Conservation (phyloP, 306 rosid genomes). For the Cucumis melo region DNA sequence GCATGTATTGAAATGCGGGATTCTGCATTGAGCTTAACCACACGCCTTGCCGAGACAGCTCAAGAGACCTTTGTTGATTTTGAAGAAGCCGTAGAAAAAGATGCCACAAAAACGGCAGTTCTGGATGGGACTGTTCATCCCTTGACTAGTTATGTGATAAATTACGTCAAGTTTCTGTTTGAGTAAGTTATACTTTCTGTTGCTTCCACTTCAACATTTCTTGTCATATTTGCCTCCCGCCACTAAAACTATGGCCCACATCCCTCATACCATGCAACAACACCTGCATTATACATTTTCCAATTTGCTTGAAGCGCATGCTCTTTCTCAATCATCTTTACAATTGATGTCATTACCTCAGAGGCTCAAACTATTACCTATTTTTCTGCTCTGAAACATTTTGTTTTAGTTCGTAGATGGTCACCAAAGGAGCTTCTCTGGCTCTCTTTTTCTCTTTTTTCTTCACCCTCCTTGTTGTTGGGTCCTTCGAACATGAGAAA, state of each 20-base stretch:
- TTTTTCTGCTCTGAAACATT: not conserved
- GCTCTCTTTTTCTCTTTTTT: not conserved
- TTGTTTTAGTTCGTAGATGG: not conserved
- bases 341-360: not conserved
- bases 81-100: conserved; percentile 97
- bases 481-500: not conserved
- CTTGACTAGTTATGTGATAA: conserved; percentile 89
- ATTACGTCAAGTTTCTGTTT: conserved; percentile 71
- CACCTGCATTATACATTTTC: not conserved
- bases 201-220: not conserved
- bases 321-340: not conserved
- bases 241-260: not conserved
- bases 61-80: conserved; percentile 91
- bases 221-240: not conserved
- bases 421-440: not conserved
- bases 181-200: conserved; percentile 51
- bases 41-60: conserved; percentile 87
- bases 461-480: not conserved
- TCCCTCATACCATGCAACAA: not conserved
- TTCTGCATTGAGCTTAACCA: conserved; percentile 54
- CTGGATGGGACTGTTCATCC: conserved; percentile 98
- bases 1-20: conserved; percentile 72
- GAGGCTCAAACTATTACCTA: not conserved
- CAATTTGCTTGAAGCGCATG: not conserved
- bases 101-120: conserved; percentile 87